These are phyloP conservation scores for Penicillium sp. DNA, from an alignment of 2,329 filamentous ascomycete species.

Conservation along the genomic window DNA sequence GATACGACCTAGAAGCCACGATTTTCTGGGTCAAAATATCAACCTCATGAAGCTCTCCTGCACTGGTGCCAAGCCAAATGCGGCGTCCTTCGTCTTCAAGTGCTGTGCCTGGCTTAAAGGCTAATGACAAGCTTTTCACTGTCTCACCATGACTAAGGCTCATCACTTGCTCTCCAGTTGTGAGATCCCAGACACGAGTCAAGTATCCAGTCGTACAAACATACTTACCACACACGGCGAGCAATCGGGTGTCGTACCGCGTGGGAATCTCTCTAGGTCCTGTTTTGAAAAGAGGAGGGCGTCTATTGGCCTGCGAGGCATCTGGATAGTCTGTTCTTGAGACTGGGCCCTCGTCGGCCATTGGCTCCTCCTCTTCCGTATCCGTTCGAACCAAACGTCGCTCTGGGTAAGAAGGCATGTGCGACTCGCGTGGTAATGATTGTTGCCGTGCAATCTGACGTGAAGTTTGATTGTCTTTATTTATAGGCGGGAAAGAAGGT, in stretches of 20 bases:
- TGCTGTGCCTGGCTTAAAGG: constrained; percentile 80
- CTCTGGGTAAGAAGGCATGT: constrained; percentile 26
- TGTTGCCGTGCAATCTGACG: constrained; percentile 31
- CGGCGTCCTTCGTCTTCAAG: constrained; percentile 78
- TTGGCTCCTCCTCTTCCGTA: constrained; percentile 56
- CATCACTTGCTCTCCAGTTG: constrained; percentile 79
- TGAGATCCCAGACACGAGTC: constrained; percentile 84
- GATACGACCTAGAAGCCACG: constrained; percentile 70
- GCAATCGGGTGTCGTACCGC: constrained; percentile 82
- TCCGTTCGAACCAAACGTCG: constrained; percentile 37
- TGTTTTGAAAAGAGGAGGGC: constrained; percentile 74
- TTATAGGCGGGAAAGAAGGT: constrained; percentile 16
- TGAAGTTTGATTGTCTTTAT: constrained; percentile 27
- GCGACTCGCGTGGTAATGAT: constrained; percentile 35
- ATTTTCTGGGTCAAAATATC: constrained; percentile 77
- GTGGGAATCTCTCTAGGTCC: constrained; percentile 77
- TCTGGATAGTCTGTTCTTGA: constrained; percentile 75
- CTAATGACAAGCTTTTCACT: constrained; percentile 76
- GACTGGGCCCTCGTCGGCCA: constrained; percentile 55
- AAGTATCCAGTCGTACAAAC: constrained; percentile 85
- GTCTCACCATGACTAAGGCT: constrained; percentile 83
- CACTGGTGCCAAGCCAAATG: constrained; percentile 87
- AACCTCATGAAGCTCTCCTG: constrained; percentile 86
- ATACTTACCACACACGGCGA: constrained; percentile 85
- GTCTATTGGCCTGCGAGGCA: constrained; percentile 78